Percentiles rank a stretch among this genome's conserved stretches.
These are phyloP conservation scores for Vitis hybrid DNA, from an alignment of 177 flowering plant species.

Conservation along the genomic window DNA sequence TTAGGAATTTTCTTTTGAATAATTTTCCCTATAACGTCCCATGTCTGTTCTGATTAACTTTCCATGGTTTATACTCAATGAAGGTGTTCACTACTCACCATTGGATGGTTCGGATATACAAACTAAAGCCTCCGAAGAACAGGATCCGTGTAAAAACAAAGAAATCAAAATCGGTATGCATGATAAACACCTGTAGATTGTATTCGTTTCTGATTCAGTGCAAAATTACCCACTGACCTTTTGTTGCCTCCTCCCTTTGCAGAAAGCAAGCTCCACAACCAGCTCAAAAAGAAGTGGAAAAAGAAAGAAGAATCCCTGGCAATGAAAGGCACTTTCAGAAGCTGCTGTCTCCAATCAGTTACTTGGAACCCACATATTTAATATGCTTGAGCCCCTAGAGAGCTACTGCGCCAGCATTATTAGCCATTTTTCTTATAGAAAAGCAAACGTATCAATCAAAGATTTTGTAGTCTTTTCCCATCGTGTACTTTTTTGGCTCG, in stretches of 20 bases:
- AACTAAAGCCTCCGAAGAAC: conserved; percentile 81
- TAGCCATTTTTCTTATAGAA: not conserved
- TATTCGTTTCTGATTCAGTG: no score
- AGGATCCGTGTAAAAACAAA: conserved; percentile 79
- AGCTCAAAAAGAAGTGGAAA: conserved; percentile 40
- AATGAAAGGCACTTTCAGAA: not conserved
- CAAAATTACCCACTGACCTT: not conserved
- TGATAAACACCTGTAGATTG: no score
- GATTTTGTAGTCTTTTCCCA: no score
- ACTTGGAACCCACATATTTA: conserved; percentile 1
- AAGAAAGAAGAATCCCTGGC: conserved; percentile 78
- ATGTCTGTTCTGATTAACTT: not conserved
- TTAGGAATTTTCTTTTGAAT: no score
- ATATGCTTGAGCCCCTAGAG: not conserved
- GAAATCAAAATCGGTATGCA: conserved; percentile 76
- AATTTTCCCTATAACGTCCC: no score
- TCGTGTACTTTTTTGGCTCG: no score
- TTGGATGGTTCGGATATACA: conserved; percentile 97
- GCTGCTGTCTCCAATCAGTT: not conserved
- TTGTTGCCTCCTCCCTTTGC: conserved; percentile 7
- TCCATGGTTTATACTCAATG: not conserved
- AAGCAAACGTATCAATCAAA: not conserved
- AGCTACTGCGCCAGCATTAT: not conserved
- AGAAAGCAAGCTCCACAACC: conserved; percentile 54
- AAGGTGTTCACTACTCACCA: conserved; percentile 98